Percentiles rank a stretch among this genome's conserved stretches.
phyloP scores from a whole-genome alignment of 148 eudicot species.

The Beta vulgaris region DNA sequence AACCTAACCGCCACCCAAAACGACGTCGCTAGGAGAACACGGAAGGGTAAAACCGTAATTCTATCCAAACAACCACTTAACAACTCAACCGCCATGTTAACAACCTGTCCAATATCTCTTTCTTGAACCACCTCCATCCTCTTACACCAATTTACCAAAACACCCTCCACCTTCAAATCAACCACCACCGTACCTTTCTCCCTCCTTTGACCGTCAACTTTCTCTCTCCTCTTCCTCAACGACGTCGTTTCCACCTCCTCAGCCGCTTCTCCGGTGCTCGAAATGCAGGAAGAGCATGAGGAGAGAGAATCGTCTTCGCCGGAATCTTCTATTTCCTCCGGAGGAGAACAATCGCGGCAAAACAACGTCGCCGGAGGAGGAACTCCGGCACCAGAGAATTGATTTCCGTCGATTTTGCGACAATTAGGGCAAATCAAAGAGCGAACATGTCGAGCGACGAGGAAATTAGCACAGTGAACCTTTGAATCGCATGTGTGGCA shows the following conservation, averaged over 20 bases:
- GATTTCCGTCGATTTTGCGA: slow-evolving; percentile 11
- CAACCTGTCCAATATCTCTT: neutral
- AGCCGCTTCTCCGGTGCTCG: slow-evolving; percentile 30
- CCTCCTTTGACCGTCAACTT: neutral
- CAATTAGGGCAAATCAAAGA: slow-evolving; percentile 37
- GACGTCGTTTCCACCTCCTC: neutral
- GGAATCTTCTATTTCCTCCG: neutral
- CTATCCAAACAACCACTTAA: slow-evolving; percentile 24
- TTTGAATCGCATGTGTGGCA: slow-evolving; percentile 46
- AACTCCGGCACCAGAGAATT: slow-evolving; percentile 31
- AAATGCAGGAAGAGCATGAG: slow-evolving; percentile 27
- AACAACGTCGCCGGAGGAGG: neutral
- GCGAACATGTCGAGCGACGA: slow-evolving; percentile 69
- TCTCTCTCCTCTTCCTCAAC: slow-evolving; percentile 18
- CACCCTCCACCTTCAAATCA: slow-evolving; percentile 42
- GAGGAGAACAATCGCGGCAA: slow-evolving; percentile 36
- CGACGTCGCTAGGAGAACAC: slow-evolving; percentile 46
- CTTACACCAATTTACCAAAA: slow-evolving; percentile 59
- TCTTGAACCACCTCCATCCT: slow-evolving; percentile 29
- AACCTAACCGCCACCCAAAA: slow-evolving; percentile 53
- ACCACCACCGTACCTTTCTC: slow-evolving; percentile 3
- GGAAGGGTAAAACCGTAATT: slow-evolving; percentile 39
- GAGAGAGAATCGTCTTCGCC: slow-evolving; percentile 20
- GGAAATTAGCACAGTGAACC: slow-evolving; percentile 65
- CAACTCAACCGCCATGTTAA: slow-evolving; percentile 26